Percentiles rank a stretch among this genome's conserved stretches.
Evolutionary conservation across 306 rosid species (phyloP).

Genomic region (Acmispon strigosus): DNA sequence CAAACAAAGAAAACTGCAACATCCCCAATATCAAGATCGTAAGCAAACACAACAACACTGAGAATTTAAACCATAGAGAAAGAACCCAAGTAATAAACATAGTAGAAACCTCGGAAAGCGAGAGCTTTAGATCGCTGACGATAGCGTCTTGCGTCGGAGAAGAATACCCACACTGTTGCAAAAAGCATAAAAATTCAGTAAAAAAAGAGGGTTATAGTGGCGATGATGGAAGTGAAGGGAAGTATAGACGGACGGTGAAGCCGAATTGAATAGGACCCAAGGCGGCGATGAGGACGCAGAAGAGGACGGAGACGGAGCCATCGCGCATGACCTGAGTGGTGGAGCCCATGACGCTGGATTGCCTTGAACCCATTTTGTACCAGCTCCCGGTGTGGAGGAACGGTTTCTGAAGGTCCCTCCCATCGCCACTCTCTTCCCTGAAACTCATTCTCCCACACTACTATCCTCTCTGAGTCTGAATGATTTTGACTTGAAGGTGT

Average conservation of each 20-base stretch:
- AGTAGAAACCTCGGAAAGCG: constrained; percentile 60
- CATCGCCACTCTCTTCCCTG: constrained; percentile 12
- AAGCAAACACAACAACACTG: neutral
- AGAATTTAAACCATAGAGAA: neutral
- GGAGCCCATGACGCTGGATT: constrained; percentile 54
- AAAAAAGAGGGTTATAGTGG: too few relatives aligned
- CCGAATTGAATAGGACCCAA: constrained; percentile 89
- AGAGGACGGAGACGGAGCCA: constrained; percentile 63
- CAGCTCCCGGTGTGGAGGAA: constrained; percentile 84
- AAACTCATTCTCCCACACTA: too few relatives aligned
- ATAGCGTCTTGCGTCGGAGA: constrained; percentile 72
- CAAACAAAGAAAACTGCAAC: constrained; percentile 61
- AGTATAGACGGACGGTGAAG: constrained; percentile 38
- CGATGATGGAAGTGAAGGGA: neutral
- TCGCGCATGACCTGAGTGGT: constrained; percentile 57
- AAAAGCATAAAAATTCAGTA: neutral
- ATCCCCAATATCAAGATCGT: neutral
- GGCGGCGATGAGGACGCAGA: constrained; percentile 80
- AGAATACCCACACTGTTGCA: constrained; percentile 64
- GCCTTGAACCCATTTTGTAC: constrained; percentile 78
- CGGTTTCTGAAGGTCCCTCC: constrained; percentile 65
- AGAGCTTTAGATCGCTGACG: constrained; percentile 49
- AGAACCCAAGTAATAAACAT: neutral
- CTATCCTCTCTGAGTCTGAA: too few relatives aligned
- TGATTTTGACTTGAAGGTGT: too few relatives aligned